These are phyloP conservation scores for Jacaranda copaia DNA, from an alignment of 257 asterid species.

Conservation along the genomic window DNA sequence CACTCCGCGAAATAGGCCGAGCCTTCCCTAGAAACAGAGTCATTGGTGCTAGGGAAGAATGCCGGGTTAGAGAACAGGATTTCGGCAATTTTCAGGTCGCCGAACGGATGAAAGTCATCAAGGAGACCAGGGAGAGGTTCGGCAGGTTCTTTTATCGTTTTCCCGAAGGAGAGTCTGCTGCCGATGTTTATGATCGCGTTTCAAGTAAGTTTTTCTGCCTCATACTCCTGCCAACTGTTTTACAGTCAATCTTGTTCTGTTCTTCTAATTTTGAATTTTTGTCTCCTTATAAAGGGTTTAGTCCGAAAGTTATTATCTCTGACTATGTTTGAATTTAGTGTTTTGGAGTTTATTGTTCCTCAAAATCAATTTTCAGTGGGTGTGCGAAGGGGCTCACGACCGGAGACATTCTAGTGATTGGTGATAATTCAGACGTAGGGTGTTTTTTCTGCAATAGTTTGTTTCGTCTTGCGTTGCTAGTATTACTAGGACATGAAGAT, in stretches of 20 bases:
- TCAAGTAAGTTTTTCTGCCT: conserved; percentile 59
- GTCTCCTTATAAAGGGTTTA: too few relatives aligned
- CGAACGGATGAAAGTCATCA: conserved; percentile 78
- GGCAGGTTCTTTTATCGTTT: conserved; percentile 91
- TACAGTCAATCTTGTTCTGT: background rate
- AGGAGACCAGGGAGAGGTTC: conserved; percentile 85
- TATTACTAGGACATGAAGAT: background rate
- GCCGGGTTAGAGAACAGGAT: conserved; percentile 92
- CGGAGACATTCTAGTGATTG: background rate
- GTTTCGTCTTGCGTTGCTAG: background rate
- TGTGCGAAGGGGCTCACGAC: background rate
- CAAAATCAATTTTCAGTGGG: too few relatives aligned
- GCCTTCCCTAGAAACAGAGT: conserved; percentile 66
- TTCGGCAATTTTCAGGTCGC: conserved; percentile 95
- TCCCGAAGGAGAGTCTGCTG: conserved; percentile 96
- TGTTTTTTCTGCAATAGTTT: background rate
- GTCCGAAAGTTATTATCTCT: too few relatives aligned
- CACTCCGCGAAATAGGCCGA: conserved; percentile 82
- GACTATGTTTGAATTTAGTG: background rate
- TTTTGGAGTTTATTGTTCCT: background rate
- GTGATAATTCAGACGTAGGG: background rate
- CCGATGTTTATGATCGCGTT: conserved; percentile 92
- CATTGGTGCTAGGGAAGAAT: conserved; percentile 88
- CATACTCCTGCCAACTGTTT: background rate
- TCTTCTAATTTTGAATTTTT: background rate